phyloP scores from a whole-genome alignment of 1,139 yeast species.

The Eremothecium cymbalariae region DNA sequence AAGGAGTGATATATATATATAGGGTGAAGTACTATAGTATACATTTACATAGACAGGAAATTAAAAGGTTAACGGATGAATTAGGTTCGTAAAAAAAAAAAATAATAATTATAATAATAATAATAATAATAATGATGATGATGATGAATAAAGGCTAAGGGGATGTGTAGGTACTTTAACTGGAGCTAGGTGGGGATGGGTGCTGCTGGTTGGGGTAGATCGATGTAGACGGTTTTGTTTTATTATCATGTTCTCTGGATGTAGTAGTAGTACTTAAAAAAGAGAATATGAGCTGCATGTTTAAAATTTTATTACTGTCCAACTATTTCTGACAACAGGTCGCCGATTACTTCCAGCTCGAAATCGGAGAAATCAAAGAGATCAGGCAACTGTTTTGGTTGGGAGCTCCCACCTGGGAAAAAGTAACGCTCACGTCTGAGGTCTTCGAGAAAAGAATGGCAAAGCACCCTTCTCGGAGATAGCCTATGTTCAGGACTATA shows the following conservation, averaged over 20 bases:
- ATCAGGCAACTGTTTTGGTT: slow-evolving; percentile 34
- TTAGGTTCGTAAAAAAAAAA: background rate
- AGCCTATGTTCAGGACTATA: slow-evolving; percentile 66
- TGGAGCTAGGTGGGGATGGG: too few species aligned
- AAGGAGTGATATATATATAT: slow-evolving; percentile 5
- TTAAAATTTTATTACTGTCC: slow-evolving; percentile 8
- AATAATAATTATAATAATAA: slow-evolving; percentile 1
- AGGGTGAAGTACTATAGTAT: slow-evolving; percentile 4
- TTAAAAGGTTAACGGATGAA: background rate
- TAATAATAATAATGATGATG: slow-evolving; percentile 1
- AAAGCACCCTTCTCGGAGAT: slow-evolving; percentile 57
- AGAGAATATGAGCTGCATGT: background rate
- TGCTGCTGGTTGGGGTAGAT: too few species aligned
- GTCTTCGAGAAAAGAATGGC: slow-evolving; percentile 66
- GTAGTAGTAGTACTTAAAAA: background rate
- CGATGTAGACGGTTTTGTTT: too few species aligned
- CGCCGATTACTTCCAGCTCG: slow-evolving; percentile 36
- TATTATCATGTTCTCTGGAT: too few species aligned
- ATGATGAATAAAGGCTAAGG: too few species aligned
- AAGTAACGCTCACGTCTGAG: slow-evolving; percentile 50
- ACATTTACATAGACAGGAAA: slow-evolving; percentile 4
- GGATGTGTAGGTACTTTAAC: too few species aligned
- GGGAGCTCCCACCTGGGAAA: slow-evolving; percentile 44
- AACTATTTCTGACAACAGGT: slow-evolving; percentile 26
- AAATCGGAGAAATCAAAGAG: slow-evolving; percentile 37